Conservation (phyloP, 768 basidiomycete genomes). For the Galerina marginata region DNA sequence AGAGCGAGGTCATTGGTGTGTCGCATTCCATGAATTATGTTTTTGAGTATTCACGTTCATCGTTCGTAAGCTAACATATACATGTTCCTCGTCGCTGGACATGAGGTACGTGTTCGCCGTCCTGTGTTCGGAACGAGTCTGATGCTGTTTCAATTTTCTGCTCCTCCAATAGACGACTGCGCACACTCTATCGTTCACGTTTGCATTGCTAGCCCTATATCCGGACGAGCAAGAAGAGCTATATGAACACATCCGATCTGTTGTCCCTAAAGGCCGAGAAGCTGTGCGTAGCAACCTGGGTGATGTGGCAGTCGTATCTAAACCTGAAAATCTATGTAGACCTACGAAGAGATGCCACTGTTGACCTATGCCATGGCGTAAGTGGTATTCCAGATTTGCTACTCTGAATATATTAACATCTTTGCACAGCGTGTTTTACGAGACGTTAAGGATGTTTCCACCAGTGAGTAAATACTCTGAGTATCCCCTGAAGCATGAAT, state of each 20-base stretch:
- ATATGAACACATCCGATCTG: slow-evolving; percentile 40
- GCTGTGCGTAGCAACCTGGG: slow-evolving; percentile 35
- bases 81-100: slow-evolving; percentile 61
- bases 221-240: slow-evolving; percentile 52
- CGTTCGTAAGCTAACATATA: slow-evolving; percentile 39
- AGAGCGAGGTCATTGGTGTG: slow-evolving; percentile 48
- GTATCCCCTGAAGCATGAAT: too few species aligned
- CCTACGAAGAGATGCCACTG: slow-evolving; percentile 46
- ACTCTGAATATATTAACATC: neutral
- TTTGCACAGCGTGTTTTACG: slow-evolving; percentile 48
- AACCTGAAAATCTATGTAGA: slow-evolving; percentile 25
- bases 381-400: slow-evolving; percentile 5
- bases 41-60: too few species aligned
- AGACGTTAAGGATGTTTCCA: slow-evolving; percentile 53
- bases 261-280: slow-evolving; percentile 23
- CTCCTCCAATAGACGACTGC: slow-evolving; percentile 31
- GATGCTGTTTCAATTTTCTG: slow-evolving; percentile 42
- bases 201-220: slow-evolving; percentile 49
- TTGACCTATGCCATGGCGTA: slow-evolving; percentile 47
- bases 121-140: slow-evolving; percentile 36
- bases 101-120: slow-evolving; percentile 45
- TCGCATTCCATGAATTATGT: too few species aligned
- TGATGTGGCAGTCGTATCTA: neutral
- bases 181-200: slow-evolving; percentile 44
- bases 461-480: slow-evolving; percentile 35